Evolutionary conservation across 148 eudicot genomes (phyloP), one percentile per base, ranked within the genome.

Genomic region (Cornus florida): DNA sequence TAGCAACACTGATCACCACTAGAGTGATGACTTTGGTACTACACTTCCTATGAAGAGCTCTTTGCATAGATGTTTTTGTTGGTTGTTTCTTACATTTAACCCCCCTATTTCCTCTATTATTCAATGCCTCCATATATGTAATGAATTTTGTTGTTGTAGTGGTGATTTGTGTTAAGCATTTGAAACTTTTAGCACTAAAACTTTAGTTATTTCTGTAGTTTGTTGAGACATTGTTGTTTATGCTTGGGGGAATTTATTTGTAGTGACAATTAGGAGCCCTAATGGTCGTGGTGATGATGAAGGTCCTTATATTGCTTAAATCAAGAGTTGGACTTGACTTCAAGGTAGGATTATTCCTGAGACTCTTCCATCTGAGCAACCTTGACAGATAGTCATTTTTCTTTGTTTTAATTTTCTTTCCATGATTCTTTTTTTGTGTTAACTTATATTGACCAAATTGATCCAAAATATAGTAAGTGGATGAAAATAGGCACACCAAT

Each of bases 1-100:
- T 28, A 28, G 28, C 28, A 28, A 28, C 84, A 77, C 23, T 39
- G 43, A 39, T 80, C 88, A 39, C 74, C 71, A 67, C 28, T 16
- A 19, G 43, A 78, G 70, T 38, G 82, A 68, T 84, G 72, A 32
- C 64, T 67, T 41, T 7, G 28, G 10, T 43, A 43, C 9, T 24
- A 11, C 9, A 10, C 60, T 56, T 16, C 46, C 33, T 12, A 41
- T 43, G 2, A 20, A 12, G 16, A 60, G 46, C 12, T 19, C 68
- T 11, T 75, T 16, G 22, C 8, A 38, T 1, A 1, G 28, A 31
- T 7, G n/a, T 60, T 20, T 60, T 20, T 22, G 31, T 35, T 13
- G 43, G 32, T 31, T 73, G 43, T 65, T 23, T 74, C 31, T 38
- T 7, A 57, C 19, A 28, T 31, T 68, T 16, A 41, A 7, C 57